Percentiles rank a stretch among this genome's conserved stretches.
phyloP scores from a whole-genome alignment of 768 basidiomycete genomes.

The Guyanaporus albipodus region DNA sequence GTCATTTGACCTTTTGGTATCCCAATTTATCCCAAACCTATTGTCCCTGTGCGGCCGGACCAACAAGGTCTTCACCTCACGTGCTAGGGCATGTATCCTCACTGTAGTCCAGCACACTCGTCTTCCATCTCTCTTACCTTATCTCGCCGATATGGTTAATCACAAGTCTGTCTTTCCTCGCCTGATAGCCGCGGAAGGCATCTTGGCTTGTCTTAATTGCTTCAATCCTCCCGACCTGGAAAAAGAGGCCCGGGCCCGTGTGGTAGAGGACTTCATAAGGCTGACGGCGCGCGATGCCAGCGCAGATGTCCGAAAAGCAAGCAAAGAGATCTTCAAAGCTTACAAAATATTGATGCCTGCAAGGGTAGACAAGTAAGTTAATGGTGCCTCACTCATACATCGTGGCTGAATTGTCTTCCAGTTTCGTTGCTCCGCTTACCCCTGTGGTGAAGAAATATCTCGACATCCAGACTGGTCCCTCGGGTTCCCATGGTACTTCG shows the following conservation, averaged over 20 bases:
- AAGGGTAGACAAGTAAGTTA: conserved; percentile 59
- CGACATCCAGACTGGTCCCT: conserved; percentile 37
- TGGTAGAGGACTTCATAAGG: conserved; percentile 69
- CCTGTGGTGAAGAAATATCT: conserved; percentile 78
- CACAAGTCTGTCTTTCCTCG: conserved; percentile 70
- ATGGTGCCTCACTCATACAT: neutral
- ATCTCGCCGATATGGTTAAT: conserved; percentile 50
- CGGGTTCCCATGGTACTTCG: neutral
- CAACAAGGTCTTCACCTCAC: conserved; percentile 72
- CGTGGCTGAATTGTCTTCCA: conserved; percentile 27
- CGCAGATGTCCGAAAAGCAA: conserved; percentile 68
- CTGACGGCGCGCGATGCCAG: conserved; percentile 66
- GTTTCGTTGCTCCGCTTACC: conserved; percentile 70
- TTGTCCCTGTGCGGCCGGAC: conserved; percentile 65
- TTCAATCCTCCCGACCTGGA: conserved; percentile 79
- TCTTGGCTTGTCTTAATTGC: conserved; percentile 63
- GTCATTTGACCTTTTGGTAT: conserved; percentile 63
- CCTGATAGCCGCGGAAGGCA: conserved; percentile 60
- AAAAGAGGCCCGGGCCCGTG: conserved; percentile 57
- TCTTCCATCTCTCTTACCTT: conserved; percentile 57
- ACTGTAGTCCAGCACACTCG: conserved; percentile 65
- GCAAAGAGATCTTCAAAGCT: conserved; percentile 69
- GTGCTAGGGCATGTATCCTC: conserved; percentile 58
- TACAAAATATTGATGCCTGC: conserved; percentile 68
- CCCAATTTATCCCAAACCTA: conserved; percentile 65